Base-by-base conservation (phyloP, 2,329 filamentous ascomycete species). In the Diaporthe humulicola region DNA sequence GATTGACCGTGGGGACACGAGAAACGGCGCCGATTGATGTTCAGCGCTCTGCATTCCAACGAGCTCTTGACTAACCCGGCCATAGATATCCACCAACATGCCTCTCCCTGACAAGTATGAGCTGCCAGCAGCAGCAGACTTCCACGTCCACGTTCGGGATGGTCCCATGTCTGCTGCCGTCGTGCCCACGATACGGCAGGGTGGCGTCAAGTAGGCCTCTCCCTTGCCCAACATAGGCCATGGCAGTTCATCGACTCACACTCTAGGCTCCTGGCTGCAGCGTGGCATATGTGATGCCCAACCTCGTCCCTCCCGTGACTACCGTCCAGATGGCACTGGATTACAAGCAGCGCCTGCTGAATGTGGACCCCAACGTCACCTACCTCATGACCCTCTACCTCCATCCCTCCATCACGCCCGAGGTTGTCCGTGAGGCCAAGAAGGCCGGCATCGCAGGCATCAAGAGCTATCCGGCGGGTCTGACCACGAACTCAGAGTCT, bases 351-450 rank as follows among this genome's bases (percentile, higher is more conserved):
- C 87, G 88, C 60, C 86, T 95, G 22, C 85, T 89, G 78, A 87
- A 88, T 57, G 85, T 93, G 76, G 90, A 92, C 69, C 88, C 90
- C 3, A 86, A 88, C 70, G 90, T 95, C 75, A 89, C 89, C 75
- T 95, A 91, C 80, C 88, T 95, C 75, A 95, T 95, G 93, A 93
- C 93, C 1, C 87, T 95, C 57, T 95, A 83, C 76, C 78, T 84
- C 22, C 92, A 94, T 80, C 85, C 88, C 15, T 89, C 88, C 30
- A 86, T 94, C 70, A 94, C 91, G 0, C 91, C 93, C 7, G 90
- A 91, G 30, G 90, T 91, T 15, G 94, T 98, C 79, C 88, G 89
- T 67, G 89, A 95, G 79, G 95, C 95, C 57, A 93, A 93, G 77
- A 87, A 88, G 72, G 91, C 92, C 3, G 95, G 95, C 9, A 90